Conservation (phyloP, 192 early-diverging fungal genomes). For the Funneliformis geosporum region DNA sequence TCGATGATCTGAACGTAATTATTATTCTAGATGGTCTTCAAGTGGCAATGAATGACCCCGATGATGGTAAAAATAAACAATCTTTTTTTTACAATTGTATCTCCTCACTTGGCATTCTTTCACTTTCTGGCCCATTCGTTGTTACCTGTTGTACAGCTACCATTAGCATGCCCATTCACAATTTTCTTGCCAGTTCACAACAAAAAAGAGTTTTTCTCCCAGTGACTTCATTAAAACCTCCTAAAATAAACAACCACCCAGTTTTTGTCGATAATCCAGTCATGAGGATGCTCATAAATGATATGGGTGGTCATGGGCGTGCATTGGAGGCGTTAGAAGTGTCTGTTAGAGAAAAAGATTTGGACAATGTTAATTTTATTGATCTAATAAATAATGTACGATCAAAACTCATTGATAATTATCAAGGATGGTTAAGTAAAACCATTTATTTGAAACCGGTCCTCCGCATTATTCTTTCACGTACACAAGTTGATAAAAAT, state of each 20-base stretch:
- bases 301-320: too few species aligned
- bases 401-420: neutral
- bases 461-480: neutral
- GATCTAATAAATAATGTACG: too few species aligned
- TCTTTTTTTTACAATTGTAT: too few species aligned
- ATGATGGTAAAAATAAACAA: neutral
- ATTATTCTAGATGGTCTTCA: constrained; percentile 7
- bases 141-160: constrained; percentile 38
- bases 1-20: constrained; percentile 5
- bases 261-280: too few species aligned
- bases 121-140: constrained; percentile 9
- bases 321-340: too few species aligned
- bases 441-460: neutral
- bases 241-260: neutral
- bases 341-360: too few species aligned
- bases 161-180: constrained; percentile 27
- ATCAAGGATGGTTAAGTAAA: neutral
- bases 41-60: neutral
- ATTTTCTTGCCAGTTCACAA: constrained; percentile 31
- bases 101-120: too few species aligned
- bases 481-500: neutral
- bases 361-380: too few species aligned
- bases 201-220: constrained; percentile 34
- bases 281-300: too few species aligned
- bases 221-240: constrained; percentile 38